Conservation (phyloP, 1,139 yeast genomes). For the Yamadazyma aaseri region DNA sequence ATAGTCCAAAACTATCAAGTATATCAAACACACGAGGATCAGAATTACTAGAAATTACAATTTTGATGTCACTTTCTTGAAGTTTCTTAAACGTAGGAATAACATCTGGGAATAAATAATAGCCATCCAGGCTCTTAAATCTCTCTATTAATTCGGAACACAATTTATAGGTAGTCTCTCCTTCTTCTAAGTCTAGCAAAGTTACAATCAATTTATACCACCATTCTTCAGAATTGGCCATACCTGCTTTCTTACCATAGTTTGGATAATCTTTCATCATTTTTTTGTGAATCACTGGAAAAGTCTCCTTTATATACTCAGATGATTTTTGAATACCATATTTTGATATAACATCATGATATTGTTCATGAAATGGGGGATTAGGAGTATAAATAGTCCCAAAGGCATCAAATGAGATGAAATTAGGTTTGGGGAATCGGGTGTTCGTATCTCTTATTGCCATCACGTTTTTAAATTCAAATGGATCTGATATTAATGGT, state of each 20-base stretch:
- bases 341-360: slow-evolving; percentile 44
- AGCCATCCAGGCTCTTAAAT: slow-evolving; percentile 53
- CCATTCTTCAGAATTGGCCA: slow-evolving; percentile 45
- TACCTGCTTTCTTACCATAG: slow-evolving; percentile 49
- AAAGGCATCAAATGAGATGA: slow-evolving; percentile 66
- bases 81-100: slow-evolving; percentile 41
- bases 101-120: slow-evolving; percentile 54
- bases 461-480: slow-evolving; percentile 23
- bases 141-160: slow-evolving; percentile 42
- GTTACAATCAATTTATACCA: slow-evolving; percentile 53
- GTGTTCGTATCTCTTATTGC: slow-evolving; percentile 30
- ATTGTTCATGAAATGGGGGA: slow-evolving; percentile 52
- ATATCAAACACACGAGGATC: slow-evolving; percentile 50
- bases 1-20: slow-evolving; percentile 44
- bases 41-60: slow-evolving; percentile 59
- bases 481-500: slow-evolving; percentile 27
- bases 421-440: slow-evolving; percentile 41
- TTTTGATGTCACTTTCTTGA: slow-evolving; percentile 26
- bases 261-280: slow-evolving; percentile 47
- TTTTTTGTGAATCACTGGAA: slow-evolving; percentile 27
- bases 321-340: slow-evolving; percentile 41
- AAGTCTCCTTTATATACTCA: slow-evolving; percentile 25
- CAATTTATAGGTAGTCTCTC: slow-evolving; percentile 21
- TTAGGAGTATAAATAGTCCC: slow-evolving; percentile 62
- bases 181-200: slow-evolving; percentile 33